These are phyloP conservation scores for Nicotiana attenuata DNA, from an alignment of 257 asterid genomes.

Conservation along the genomic window DNA sequence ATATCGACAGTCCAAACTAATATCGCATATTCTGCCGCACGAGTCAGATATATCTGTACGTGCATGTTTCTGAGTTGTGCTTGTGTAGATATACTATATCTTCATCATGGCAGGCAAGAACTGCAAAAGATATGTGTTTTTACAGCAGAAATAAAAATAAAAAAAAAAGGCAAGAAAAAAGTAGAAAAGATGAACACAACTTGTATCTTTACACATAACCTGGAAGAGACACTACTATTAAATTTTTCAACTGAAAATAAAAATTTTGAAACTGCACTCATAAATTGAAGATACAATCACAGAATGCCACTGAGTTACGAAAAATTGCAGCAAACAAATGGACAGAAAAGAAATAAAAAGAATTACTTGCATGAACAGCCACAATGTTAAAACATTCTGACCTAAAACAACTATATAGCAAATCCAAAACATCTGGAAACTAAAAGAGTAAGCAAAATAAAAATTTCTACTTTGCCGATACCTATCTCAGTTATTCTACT, in stretches of 20 bases:
- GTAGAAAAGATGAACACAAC: neutral
- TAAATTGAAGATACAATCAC: neutral
- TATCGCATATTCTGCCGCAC: neutral
- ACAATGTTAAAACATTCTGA: neutral
- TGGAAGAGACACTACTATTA: neutral
- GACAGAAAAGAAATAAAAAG: neutral
- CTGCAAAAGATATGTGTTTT: neutral
- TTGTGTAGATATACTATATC: neutral
- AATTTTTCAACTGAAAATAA: too few relatives aligned
- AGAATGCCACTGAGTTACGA: neutral
- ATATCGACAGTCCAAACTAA: neutral
- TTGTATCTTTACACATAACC: neutral
- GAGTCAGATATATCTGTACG: neutral
- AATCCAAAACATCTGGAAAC: neutral
- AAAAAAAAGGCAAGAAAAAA: neutral
- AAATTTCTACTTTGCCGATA: neutral
- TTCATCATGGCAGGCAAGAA: neutral
- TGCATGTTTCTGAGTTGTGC: neutral
- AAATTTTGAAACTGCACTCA: neutral
- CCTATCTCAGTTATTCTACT: constrained; percentile 1
- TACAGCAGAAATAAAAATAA: neutral
- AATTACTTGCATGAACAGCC: neutral
- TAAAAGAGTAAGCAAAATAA: neutral
- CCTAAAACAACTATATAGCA: neutral
- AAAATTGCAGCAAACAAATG: neutral